phyloP scores from a whole-genome alignment of 2,329 filamentous ascomycete genomes.

The Botrytis fragariae region DNA sequence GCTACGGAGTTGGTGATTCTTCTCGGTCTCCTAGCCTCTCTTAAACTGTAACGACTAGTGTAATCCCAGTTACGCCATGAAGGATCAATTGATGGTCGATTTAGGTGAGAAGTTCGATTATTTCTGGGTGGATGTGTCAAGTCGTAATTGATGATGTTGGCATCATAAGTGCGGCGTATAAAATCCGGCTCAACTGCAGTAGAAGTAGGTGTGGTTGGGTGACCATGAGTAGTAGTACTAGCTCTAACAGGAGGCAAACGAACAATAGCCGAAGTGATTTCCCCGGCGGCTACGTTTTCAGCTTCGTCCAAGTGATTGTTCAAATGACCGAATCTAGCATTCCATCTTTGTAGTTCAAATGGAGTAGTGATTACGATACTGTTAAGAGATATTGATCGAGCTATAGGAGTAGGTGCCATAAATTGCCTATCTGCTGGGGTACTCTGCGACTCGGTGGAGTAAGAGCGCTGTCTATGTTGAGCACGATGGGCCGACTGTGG shows the following conservation, averaged over 20 bases:
- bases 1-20: background rate
- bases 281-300: too few relatives aligned
- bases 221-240: background rate
- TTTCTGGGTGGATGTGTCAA: background rate
- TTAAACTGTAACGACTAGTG: too few relatives aligned
- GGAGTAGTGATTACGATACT: background rate
- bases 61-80: background rate
- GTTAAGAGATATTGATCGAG: background rate
- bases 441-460: background rate
- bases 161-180: background rate
- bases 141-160: background rate
- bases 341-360: background rate
- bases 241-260: background rate
- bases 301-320: too few relatives aligned
- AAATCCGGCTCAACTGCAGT: background rate
- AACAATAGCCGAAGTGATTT: rapidly evolving
- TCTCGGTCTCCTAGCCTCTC: too few relatives aligned
- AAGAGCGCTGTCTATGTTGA: background rate
- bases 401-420: background rate
- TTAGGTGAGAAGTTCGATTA: background rate
- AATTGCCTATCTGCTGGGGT: too few relatives aligned
- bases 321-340: background rate
- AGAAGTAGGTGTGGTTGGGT: background rate
- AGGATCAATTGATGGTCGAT: background rate
- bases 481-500: background rate